Evolutionary conservation across 768 basidiomycete species (phyloP).

Genomic region (Thelephora ganbajun): DNA sequence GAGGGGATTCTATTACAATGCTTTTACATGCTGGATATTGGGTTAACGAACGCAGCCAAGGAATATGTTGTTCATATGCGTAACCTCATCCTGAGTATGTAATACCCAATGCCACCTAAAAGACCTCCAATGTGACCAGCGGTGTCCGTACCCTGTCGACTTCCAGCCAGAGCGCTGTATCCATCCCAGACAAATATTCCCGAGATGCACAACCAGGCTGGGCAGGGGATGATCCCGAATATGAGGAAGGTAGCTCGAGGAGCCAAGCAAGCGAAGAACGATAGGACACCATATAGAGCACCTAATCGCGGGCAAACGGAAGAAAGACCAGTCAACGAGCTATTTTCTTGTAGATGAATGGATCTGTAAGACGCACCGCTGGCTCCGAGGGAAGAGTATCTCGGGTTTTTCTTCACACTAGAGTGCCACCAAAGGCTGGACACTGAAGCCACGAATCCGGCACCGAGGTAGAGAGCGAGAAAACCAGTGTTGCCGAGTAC

Average conservation of each 20-base stretch:
- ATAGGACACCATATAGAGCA: slow-evolving; percentile 56
- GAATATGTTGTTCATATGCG: no score
- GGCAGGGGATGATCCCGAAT: slow-evolving; percentile 67
- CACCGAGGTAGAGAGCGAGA: slow-evolving; percentile 58
- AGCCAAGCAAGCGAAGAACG: slow-evolving; percentile 57
- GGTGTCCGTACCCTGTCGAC: slow-evolving; percentile 43
- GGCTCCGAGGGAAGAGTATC: slow-evolving; percentile 43
- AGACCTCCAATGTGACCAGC: slow-evolving; percentile 62
- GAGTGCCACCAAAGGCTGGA: slow-evolving; percentile 35
- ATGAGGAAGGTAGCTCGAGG: slow-evolving; percentile 54
- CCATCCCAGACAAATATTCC: slow-evolving; percentile 54
- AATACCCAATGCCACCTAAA: slow-evolving; percentile 46
- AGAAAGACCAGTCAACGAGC: background rate
- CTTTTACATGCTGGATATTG: slow-evolving; percentile 4
- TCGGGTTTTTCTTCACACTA: slow-evolving; percentile 13
- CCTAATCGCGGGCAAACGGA: slow-evolving; percentile 32
- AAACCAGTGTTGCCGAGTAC: slow-evolving; percentile 57
- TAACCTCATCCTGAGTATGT: slow-evolving; percentile 10
- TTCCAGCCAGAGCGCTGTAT: slow-evolving; percentile 22
- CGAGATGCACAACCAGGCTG: slow-evolving; percentile 61
- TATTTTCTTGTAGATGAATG: background rate
- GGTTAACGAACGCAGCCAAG: no score
- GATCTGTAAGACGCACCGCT: slow-evolving; percentile 37
- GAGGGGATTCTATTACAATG: background rate
- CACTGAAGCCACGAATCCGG: slow-evolving; percentile 43